Base-by-base conservation (phyloP, 2,329 filamentous ascomycete species). In the Pseudogymnoascus sp. region DNA sequence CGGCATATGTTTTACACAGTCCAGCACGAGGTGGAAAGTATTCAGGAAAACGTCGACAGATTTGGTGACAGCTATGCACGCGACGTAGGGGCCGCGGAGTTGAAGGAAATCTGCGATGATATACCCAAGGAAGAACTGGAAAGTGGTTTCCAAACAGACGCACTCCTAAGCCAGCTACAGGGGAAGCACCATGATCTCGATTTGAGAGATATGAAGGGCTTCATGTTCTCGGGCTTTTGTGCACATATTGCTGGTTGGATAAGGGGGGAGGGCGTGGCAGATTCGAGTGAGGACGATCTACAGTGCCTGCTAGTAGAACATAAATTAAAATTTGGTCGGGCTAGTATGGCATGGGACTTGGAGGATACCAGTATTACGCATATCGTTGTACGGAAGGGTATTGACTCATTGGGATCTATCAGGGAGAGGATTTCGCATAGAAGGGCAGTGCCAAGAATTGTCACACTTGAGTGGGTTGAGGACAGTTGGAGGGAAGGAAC, bases 21-120 rank as follows among this genome's bases (percentile, higher is more conserved):
- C 0, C 81, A 85, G 3, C 80, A 78, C 1, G 78, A 86, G 62
- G 74, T 76, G 41, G 77, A 77, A 6, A 77, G 79, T 6, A 83
- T 87, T 8, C 78, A 82, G 38, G 75, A 77, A 2, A 90, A 88
- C 66, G 80, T 88, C 1, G 94, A 99, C 72, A 77, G 80, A 61
- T 94, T 85, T 68, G 89, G 89, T 0, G 94, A 99, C 72, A 92
- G 91, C 70, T 97, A 90, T 74, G 82, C 86, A 0, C 80, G 92
- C 4, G 86, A 96, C 68, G 77, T 88, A 7, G 80, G 78, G 0
- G 68, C 82, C 0, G 80, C 84, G 1, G 89, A 93, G 69, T 79
- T 96, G 58, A 78, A 73, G 39, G 71, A 72, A 2, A 71, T 86
- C 0, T 66, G 87, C 49, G 69, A 69, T 6, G 71, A 74, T 2